A percentile compares a stretch with the other conserved stretches of the same genome.
These are phyloP conservation scores for Funneliformis geosporum DNA, from an alignment of 192 early-diverging fungal genomes.

Conservation along the genomic window DNA sequence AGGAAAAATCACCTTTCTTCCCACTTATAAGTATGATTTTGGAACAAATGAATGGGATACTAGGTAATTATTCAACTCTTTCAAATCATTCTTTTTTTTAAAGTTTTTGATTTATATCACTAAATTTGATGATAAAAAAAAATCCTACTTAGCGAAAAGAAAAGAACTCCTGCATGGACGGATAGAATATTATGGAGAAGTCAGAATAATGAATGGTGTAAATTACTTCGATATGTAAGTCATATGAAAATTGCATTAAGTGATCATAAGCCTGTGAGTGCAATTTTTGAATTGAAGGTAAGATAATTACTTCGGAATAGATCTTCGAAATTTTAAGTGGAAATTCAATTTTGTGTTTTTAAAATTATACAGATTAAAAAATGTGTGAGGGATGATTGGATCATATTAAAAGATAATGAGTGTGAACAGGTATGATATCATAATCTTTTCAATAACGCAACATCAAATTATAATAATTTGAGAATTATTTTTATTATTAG, in stretches of 20 bases:
- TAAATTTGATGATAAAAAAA: too few relatives aligned
- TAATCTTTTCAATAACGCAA: neutral
- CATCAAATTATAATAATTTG: neutral
- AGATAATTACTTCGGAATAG: neutral
- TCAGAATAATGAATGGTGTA: slow-evolving; percentile 51
- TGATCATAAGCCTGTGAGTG: slow-evolving; percentile 93
- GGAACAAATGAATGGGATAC: slow-evolving; percentile 83
- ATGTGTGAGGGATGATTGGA: neutral
- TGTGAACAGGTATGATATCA: neutral
- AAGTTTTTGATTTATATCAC: neutral
- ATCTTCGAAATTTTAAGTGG: too few relatives aligned
- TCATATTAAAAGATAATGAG: slow-evolving; percentile 8
- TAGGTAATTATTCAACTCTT: slow-evolving; percentile 44
- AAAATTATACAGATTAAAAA: slow-evolving; percentile 1
- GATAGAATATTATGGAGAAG: slow-evolving; percentile 92
- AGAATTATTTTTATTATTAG: too few relatives aligned
- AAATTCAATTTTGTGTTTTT: neutral
- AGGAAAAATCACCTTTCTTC: slow-evolving; percentile 71
- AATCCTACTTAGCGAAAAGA: slow-evolving; percentile 60
- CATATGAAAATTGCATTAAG: slow-evolving; percentile 68
- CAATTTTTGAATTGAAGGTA: slow-evolving; percentile 66
- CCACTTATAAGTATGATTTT: slow-evolving; percentile 92
- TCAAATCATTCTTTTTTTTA: neutral
- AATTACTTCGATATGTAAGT: slow-evolving; percentile 54
- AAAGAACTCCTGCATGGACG: slow-evolving; percentile 87